phyloP scores from a whole-genome alignment of 352 stramenopile genomes.

The Globisporangium perplexum region DNA sequence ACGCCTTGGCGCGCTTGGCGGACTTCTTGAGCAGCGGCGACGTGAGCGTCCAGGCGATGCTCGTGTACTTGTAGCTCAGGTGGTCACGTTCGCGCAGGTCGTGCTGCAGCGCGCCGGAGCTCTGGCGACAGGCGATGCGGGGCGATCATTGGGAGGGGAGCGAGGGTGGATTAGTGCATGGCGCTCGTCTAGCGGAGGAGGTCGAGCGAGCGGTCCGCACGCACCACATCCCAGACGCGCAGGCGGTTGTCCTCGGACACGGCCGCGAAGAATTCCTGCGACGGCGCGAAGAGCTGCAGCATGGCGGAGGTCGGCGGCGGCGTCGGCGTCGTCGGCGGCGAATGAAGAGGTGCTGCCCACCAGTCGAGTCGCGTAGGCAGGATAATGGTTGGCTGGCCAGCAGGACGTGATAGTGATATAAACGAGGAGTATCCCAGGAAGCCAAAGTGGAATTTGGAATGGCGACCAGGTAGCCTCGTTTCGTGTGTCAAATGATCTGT shows the following conservation, averaged over 20 bases:
- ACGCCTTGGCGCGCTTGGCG: conserved; percentile 40
- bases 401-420: not conserved
- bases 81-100: conserved; percentile 83
- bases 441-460: not conserved
- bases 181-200: too few species aligned
- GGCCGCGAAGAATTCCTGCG: conserved; percentile 71
- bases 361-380: conserved; percentile 1
- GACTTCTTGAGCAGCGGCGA: conserved; percentile 27
- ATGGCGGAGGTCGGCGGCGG: conserved; percentile 8
- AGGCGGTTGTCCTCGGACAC: conserved; percentile 81
- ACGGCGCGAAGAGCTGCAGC: conserved; percentile 73
- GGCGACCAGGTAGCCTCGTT: not conserved
- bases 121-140: conserved; percentile 17
- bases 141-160: not conserved
- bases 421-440: not conserved
- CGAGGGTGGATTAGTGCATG: too few species aligned
- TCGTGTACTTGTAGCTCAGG: conserved; percentile 80
- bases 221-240: conserved; percentile 77
- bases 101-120: conserved; percentile 51
- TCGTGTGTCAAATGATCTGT: conserved; percentile 4
- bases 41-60: conserved; percentile 55
- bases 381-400: not conserved
- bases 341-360: conserved; percentile 5
- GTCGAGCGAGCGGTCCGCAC: too few species aligned
- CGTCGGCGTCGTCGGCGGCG: not conserved